Evolutionary conservation across 129 eudicot species (phyloP), one percentile per base, ranked within the genome.

Genomic region (Tagetes erecta): DNA sequence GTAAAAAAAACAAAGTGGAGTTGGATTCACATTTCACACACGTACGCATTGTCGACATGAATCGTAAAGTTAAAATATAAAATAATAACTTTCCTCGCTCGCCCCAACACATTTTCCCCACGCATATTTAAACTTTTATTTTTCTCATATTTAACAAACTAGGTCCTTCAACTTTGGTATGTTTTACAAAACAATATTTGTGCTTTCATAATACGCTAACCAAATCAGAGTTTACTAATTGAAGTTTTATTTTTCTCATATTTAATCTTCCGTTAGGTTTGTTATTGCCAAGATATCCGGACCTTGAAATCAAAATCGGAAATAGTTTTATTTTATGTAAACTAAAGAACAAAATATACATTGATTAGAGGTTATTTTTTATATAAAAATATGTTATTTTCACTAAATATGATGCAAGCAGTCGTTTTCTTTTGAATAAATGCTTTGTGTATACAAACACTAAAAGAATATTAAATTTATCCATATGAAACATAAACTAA

Each of bases 31-130:
- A 47, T 47, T 47, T 47, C 3, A 47, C 53, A 11, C 53, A 47
- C 53, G 53, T 47, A 47, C 53, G 53, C 53, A 47, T n/a, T 44
- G 3, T 3, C 11, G 53, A 3, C 53, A 47, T 1, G n/a, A 47
- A 47, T 11, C 11, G 11, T 47, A 11, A 8, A 11, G 11, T 1
- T 47, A 47, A 8, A 10, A 7, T 8, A 47, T 8, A 47, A 49
- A 10, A 12, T 45, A 46, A 74, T 30, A 69, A 72, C 66, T 76
- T 70, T 63, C 31, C 47, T 63, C 79, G 7, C 49, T 70, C 75
- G 38, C 64, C 49, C 49, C 49, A 44, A 70, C 75, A 65, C 80
- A 64, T 57, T 49, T 77, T 67, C 85, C 85, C 82, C 79, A 82
- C 82, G 49, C 76, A 77, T 72, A 71, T 81, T 76, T 64, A 71